A percentile compares a stretch with the other conserved stretches of the same genome.
Conservation (phyloP, 2,329 filamentous ascomycete species). For the Ceratocystis huliohia region DNA sequence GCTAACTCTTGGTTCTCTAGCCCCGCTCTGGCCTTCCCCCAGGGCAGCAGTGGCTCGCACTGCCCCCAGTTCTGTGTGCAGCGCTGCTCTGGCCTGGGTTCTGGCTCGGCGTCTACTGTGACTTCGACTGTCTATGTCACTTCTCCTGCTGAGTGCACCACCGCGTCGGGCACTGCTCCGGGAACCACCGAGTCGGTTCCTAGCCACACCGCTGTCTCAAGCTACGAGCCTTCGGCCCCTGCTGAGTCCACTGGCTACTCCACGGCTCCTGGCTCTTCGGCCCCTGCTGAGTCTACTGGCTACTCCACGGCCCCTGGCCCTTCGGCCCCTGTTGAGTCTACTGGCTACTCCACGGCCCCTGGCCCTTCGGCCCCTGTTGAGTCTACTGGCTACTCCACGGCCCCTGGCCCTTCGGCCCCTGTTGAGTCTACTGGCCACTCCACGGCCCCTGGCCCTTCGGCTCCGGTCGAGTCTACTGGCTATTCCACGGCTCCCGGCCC, state of each 20-base stretch:
- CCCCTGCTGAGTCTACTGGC: background rate
- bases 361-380: background rate
- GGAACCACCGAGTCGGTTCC: background rate
- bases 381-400: background rate
- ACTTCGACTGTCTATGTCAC: conserved; percentile 18
- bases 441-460: background rate
- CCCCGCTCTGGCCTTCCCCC: conserved; percentile 14
- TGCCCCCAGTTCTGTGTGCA: conserved; percentile 18
- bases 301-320: background rate
- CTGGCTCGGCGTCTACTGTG: conserved; percentile 11
- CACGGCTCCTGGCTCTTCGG: conserved; percentile 1
- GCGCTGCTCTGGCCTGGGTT: conserved; percentile 16
- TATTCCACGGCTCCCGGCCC: background rate
- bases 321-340: background rate
- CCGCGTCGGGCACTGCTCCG: conserved; percentile 1
- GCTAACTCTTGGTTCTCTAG: conserved; percentile 7
- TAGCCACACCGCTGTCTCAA: no score
- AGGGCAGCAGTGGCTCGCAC: conserved; percentile 7
- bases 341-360: background rate
- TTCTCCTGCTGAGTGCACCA: conserved; percentile 5
- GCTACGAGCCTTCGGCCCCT: background rate
- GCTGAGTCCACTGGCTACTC: background rate
- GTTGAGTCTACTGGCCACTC: background rate
- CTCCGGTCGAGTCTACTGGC: background rate
- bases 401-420: background rate